Evolutionary conservation across 2,329 filamentous ascomycete genomes (phyloP).

Genomic region (Arthrinium phaeospermum): DNA sequence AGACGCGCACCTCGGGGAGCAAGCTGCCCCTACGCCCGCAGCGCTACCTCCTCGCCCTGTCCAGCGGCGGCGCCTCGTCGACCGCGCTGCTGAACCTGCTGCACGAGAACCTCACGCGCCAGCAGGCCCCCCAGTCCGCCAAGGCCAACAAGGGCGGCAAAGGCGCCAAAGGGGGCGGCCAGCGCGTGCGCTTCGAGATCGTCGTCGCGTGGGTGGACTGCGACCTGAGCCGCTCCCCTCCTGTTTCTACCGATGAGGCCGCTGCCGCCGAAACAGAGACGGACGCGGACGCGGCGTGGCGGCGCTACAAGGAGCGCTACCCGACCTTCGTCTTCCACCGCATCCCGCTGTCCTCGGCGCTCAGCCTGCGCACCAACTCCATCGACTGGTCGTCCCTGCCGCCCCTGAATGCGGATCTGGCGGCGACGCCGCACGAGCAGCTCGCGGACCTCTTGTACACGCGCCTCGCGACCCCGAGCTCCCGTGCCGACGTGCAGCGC

Average conservation of each 20-base stretch:
- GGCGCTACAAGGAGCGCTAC: conserved; percentile 62
- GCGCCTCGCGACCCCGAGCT: conserved; percentile 74
- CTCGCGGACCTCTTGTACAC: conserved; percentile 58
- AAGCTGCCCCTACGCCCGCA: conserved; percentile 44
- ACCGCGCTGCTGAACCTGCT: conserved; percentile 78
- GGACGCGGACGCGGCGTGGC: conserved; percentile 30
- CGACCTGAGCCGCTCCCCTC: conserved; percentile 15
- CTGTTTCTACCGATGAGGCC: conserved; percentile 26
- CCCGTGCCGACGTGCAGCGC: conserved; percentile 73
- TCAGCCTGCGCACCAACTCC: conserved; percentile 46
- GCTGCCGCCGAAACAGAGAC: conserved; percentile 24
- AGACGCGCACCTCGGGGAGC: conserved; percentile 43
- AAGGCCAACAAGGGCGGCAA: conserved; percentile 58
- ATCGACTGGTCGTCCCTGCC: conserved; percentile 60
- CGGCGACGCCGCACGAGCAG: conserved; percentile 22
- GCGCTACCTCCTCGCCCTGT: conserved; percentile 76
- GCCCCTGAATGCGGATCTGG: conserved; percentile 6
- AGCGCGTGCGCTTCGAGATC: conserved; percentile 61
- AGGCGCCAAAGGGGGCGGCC: conserved; percentile 53
- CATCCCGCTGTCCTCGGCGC: conserved; percentile 68
- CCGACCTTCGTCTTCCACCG: conserved; percentile 68
- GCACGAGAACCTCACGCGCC: conserved; percentile 69
- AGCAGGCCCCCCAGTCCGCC: conserved; percentile 46
- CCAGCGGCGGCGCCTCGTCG: conserved; percentile 78
- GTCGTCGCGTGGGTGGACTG: conserved; percentile 62